These are phyloP conservation scores for Populus hybrid DNA, from an alignment of 441 rosid species.

Conservation along the genomic window DNA sequence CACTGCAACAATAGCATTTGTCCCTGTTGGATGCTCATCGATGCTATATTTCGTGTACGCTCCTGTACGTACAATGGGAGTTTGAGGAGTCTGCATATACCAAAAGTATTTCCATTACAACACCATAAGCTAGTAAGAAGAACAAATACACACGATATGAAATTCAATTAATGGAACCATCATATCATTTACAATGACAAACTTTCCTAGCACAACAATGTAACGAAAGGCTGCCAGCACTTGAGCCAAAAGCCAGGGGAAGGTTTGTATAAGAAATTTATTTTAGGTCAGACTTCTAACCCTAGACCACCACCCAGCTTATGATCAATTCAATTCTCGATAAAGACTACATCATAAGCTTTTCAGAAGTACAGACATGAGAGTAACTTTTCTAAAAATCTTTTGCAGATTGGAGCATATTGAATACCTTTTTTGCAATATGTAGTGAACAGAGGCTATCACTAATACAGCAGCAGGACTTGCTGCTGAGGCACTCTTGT, in stretches of 20 bases:
- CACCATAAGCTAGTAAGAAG: not conserved
- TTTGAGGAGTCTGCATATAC: conserved; percentile 87
- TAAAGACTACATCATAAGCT: not conserved
- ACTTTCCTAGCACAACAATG: not conserved
- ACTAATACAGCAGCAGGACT: not conserved
- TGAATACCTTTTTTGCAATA: not conserved
- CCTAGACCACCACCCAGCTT: not conserved
- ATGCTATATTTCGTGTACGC: conserved; percentile 67
- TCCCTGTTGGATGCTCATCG: conserved; percentile 90
- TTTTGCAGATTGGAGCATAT: not conserved
- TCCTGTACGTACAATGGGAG: conserved; percentile 85
- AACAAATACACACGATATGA: not conserved
- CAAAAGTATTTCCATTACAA: conserved; percentile 14
- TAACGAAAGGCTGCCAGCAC: not conserved
- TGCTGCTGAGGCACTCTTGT: not conserved
- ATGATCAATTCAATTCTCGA: not conserved
- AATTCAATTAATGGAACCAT: not conserved
- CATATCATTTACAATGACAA: not conserved
- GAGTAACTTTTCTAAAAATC: not conserved
- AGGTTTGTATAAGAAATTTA: not conserved
- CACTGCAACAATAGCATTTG: conserved; percentile 98
- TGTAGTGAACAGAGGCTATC: not conserved
- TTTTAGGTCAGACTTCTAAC: not conserved
- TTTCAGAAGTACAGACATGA: not conserved
- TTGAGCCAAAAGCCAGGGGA: not conserved